These are phyloP conservation scores for Diaporthe destruens DNA, from an alignment of 2,329 filamentous ascomycete genomes.

Conservation along the genomic window DNA sequence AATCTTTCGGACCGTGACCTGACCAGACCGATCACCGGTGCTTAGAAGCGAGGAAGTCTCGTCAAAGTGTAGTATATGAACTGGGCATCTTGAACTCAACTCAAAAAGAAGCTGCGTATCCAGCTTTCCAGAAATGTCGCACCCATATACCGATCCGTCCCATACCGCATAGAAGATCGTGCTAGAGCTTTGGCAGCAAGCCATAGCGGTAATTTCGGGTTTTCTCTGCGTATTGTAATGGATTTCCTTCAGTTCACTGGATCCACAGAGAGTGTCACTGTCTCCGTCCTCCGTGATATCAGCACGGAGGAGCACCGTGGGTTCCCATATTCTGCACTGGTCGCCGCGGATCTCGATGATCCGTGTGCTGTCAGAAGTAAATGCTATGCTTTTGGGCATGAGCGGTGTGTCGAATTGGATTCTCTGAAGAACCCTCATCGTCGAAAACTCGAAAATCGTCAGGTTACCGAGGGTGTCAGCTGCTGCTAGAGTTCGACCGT, in stretches of 20 bases:
- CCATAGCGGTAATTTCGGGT: constrained; percentile 42
- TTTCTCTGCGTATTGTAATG: constrained; percentile 28
- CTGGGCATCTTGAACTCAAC: neutral
- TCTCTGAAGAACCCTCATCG: constrained; percentile 42
- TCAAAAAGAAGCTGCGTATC: neutral
- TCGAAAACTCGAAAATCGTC: constrained; percentile 48
- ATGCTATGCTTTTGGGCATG: constrained; percentile 40
- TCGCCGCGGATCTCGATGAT: constrained; percentile 44
- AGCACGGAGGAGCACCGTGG: constrained; percentile 43
- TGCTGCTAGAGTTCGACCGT: constrained; percentile 49
- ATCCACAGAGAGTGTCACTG: constrained; percentile 40
- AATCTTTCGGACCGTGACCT: constrained; percentile 40
- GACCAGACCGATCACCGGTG: constrained; percentile 39
- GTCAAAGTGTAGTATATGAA: constrained; percentile 43
- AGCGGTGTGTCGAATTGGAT: constrained; percentile 38
- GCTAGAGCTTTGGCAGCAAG: constrained; percentile 11
- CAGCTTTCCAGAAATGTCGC: constrained; percentile 35
- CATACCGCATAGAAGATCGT: constrained; percentile 44
- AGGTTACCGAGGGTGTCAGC: constrained; percentile 46
- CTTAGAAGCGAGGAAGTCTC: constrained; percentile 38
- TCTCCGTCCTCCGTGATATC: constrained; percentile 41
- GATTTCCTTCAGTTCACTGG: constrained; percentile 37
- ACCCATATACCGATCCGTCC: constrained; percentile 44
- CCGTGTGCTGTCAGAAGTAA: constrained; percentile 43
- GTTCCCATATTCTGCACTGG: constrained; percentile 47